Percentiles rank a stretch among this genome's conserved stretches.
Evolutionary conservation across 495 filamentous ascomycete genomes (phyloP).

Genomic region (Cercophora samala): DNA sequence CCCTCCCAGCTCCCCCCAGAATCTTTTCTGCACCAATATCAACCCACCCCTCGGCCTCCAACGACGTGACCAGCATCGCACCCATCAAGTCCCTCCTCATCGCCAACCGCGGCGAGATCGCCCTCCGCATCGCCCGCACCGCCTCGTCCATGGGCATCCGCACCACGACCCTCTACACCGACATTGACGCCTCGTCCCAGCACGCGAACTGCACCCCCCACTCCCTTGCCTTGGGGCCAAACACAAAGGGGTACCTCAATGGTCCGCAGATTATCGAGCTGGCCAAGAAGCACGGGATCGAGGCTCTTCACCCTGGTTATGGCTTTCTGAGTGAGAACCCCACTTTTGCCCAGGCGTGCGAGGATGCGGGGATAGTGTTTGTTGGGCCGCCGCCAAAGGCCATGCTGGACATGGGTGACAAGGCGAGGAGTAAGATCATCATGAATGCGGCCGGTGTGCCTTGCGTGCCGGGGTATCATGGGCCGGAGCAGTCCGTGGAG

Average conservation of each 20-base stretch:
- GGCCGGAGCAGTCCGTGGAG: conserved; percentile 70
- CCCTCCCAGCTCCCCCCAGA: conserved; percentile 8
- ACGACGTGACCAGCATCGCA: conserved; percentile 30
- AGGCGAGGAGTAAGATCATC: conserved; percentile 86
- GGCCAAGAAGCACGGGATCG: conserved; percentile 78
- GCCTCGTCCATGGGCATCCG: conserved; percentile 84
- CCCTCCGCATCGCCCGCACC: conserved; percentile 84
- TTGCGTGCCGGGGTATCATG: conserved; percentile 96
- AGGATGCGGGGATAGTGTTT: conserved; percentile 87
- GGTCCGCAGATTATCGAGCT: conserved; percentile 85
- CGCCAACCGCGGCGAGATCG: conserved; percentile 96
- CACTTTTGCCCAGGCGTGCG: conserved; percentile 81
- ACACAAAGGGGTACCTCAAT: conserved; percentile 64
- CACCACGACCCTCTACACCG: conserved; percentile 92
- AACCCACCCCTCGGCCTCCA: conserved; percentile 29
- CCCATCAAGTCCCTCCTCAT: conserved; percentile 86
- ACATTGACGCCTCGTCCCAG: conserved; percentile 81
- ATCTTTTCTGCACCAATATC: conserved; percentile 17
- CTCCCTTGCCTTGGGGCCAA: conserved; percentile 73
- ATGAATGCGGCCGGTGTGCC: conserved; percentile 92
- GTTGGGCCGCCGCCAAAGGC: conserved; percentile 90
- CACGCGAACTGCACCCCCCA: conserved; percentile 83
- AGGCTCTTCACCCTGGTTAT: conserved; percentile 93
- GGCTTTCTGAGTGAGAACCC: conserved; percentile 97
- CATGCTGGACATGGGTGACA: conserved; percentile 97